Base-by-base conservation (phyloP, 805 yeast genomes). In the Pichia phayaonensis region DNA sequence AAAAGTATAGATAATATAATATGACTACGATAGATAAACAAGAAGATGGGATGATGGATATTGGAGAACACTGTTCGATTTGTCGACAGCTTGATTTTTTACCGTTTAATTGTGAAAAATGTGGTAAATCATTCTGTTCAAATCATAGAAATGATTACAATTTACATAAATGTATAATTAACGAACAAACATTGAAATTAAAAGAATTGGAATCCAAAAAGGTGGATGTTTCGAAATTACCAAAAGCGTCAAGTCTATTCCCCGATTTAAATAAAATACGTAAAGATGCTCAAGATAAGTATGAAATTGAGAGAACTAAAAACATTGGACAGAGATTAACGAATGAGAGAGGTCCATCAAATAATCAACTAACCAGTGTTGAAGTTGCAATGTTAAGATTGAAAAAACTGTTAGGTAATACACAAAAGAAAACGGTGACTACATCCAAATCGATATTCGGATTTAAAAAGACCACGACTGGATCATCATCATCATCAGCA, bases 51-150 rank as follows among this genome's bases (percentile, higher is more conserved):
- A 62, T 80, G 54, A 66, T 81, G 62, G 76, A 81, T 45, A 72
- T 81, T 7, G 86, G 86, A n/a, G 63, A 73, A 51, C 78, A 79
- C 57, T 81, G 86, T 61, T 57, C 62, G 26, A 65, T 72, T 18
- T 81, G 86, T 60, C 67, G 72, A 44, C 70, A 68, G 53, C 65
- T 80, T 8, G 86, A 81, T 60, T 81, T 81, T 55, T 65, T 81
- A 27, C 86, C 86, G 18, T 81, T 72, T 59, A 63, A 62, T 18
- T 81, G 86, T 60, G 75, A 57, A 5, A 45, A 73, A 42, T 71
- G 68, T 47, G 59, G 70, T 12, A 56, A 60, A 23, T 64, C 71
- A 2, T 81, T 62, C 57, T 81, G 86, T 58, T 68, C 74, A 11
- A 72, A 73, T 41, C 86, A 81, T 59, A 58, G 83, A 42, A 58